Conservation (phyloP, 306 rosid species). For the Mimosa pudica region DNA sequence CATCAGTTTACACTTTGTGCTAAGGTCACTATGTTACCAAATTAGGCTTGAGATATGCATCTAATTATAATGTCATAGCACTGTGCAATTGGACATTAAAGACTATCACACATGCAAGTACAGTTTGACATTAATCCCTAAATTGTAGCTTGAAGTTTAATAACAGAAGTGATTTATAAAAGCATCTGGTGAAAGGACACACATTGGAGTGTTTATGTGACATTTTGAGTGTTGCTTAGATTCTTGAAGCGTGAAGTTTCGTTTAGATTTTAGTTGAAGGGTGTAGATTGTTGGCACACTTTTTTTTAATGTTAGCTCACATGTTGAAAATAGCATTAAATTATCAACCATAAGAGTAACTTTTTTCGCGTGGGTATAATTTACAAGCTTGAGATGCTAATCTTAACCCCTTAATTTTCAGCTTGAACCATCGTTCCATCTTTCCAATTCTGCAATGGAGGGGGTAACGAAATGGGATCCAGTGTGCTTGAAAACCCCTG, state of each 20-base stretch:
- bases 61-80: slow-evolving; percentile 9
- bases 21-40: background rate
- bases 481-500: slow-evolving; percentile 55
- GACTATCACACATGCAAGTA: background rate
- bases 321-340: slow-evolving; percentile 26
- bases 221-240: slow-evolving; percentile 23
- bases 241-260: background rate
- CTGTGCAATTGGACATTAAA: background rate
- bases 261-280: slow-evolving; percentile 2
- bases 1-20: slow-evolving; percentile 17
- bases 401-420: slow-evolving; percentile 30
- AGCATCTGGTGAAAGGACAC: slow-evolving; percentile 11
- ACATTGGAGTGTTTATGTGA: slow-evolving; percentile 21
- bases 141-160: slow-evolving; percentile 16
- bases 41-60: slow-evolving; percentile 17
- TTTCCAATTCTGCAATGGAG: slow-evolving; percentile 75
- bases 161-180: background rate
- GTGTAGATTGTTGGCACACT: background rate
- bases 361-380: background rate
- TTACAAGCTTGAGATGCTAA: slow-evolving; percentile 17
- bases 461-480: slow-evolving; percentile 97
- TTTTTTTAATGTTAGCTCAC: slow-evolving; percentile 9
- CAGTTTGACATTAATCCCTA: slow-evolving; percentile 2
- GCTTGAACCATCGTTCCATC: slow-evolving; percentile 60
- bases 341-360: slow-evolving; percentile 11